Evolutionary conservation across 306 rosid genomes (phyloP).

Genomic region (Dicorynia guianensis): DNA sequence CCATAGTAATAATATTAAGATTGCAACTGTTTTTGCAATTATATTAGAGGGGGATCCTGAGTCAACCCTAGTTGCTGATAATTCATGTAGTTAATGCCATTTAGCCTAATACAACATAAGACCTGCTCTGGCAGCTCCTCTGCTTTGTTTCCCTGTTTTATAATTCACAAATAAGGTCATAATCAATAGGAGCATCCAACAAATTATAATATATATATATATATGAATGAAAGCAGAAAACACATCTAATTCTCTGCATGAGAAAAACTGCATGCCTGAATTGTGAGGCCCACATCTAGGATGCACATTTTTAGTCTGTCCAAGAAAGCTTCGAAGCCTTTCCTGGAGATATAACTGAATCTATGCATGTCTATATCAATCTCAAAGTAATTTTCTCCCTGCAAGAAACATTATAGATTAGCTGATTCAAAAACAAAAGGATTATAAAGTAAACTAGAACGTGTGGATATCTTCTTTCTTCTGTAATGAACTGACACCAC

Average conservation of each 20-base stretch:
- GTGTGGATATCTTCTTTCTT: constrained; percentile 38
- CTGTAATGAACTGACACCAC: constrained; percentile 49
- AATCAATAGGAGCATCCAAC: constrained; percentile 17
- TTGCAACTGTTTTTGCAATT: constrained; percentile 41
- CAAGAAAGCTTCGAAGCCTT: constrained; percentile 93
- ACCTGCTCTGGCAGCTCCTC: constrained; percentile 97
- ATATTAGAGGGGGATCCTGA: constrained; percentile 56
- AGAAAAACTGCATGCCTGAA: constrained; percentile 71
- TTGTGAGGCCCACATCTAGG: constrained; percentile 94
- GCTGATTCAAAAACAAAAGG: constrained; percentile 13
- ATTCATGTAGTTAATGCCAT: constrained; percentile 81
- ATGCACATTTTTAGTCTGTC: constrained; percentile 81
- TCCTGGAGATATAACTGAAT: constrained; percentile 93
- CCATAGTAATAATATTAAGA: constrained; percentile 36
- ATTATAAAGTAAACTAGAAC: constrained; percentile 17
- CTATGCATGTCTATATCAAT: constrained; percentile 98
- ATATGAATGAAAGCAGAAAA: neutral
- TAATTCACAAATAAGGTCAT: constrained; percentile 19
- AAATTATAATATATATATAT: neutral
- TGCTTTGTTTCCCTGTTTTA: constrained; percentile 82
- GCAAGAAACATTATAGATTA: constrained; percentile 31
- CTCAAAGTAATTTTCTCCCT: constrained; percentile 97
- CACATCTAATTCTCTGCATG: constrained; percentile 6
- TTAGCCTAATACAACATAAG: constrained; percentile 86
- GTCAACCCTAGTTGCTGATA: constrained; percentile 78